These are phyloP conservation scores for Sporisorium graminicola DNA, from an alignment of 1,284 basidiomycete species.

Conservation along the genomic window DNA sequence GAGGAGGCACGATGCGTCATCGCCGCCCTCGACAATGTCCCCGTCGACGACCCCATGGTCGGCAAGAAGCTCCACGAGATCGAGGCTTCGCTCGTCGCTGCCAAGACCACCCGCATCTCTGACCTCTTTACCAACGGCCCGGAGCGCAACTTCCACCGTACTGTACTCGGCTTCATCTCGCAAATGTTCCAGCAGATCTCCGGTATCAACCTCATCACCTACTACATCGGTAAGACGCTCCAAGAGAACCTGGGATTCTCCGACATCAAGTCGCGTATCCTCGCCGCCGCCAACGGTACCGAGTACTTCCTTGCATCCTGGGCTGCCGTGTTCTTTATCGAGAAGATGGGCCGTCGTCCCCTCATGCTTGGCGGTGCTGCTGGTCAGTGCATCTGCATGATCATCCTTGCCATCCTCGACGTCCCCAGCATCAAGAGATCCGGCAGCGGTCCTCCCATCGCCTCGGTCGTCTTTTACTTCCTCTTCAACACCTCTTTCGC, in stretches of 20 bases:
- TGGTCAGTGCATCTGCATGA: slow-evolving; percentile 63
- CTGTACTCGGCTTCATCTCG: slow-evolving; percentile 60
- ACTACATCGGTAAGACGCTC: slow-evolving; percentile 67
- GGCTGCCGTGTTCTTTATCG: slow-evolving; percentile 65
- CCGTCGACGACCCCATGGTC: slow-evolving; percentile 54
- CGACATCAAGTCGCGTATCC: slow-evolving; percentile 59
- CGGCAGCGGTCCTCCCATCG: slow-evolving; percentile 37
- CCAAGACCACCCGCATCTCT: slow-evolving; percentile 35
- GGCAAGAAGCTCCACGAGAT: slow-evolving; percentile 61
- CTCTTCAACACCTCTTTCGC: slow-evolving; percentile 68
- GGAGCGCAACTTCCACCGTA: slow-evolving; percentile 67
- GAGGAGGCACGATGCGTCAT: slow-evolving; percentile 60
- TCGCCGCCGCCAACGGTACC: slow-evolving; percentile 66
- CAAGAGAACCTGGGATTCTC: slow-evolving; percentile 61
- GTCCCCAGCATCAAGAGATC: slow-evolving; percentile 25
- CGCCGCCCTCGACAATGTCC: slow-evolving; percentile 59
- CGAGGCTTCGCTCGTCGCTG: slow-evolving; percentile 47
- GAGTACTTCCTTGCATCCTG: slow-evolving; percentile 68
- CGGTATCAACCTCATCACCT: slow-evolving; percentile 67
- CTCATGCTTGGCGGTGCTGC: slow-evolving; percentile 64
- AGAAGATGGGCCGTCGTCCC: slow-evolving; percentile 62
- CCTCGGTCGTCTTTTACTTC: slow-evolving; percentile 63
- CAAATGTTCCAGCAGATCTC: slow-evolving; percentile 69
- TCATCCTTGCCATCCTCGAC: slow-evolving; percentile 50
- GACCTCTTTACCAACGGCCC: slow-evolving; percentile 66